Percentiles rank a stretch among this genome's conserved stretches.
Conservation (phyloP, 768 basidiomycete species). For the Collybiopsis confluens region DNA sequence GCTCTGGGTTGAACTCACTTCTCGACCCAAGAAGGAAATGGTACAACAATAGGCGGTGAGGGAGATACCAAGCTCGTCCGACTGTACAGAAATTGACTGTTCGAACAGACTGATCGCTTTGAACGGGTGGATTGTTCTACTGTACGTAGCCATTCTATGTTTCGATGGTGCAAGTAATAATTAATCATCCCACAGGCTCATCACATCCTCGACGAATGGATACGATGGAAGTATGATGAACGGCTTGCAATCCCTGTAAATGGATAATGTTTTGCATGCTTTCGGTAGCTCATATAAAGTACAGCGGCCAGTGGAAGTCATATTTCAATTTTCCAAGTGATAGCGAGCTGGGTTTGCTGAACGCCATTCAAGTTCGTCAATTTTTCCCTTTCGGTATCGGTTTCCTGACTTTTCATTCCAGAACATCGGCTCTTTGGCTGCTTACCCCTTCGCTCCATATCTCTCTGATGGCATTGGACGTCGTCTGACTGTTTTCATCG, state of each 20-base stretch:
- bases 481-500: constrained; percentile 59
- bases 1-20: constrained; percentile 45
- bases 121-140: constrained; percentile 66
- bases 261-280: background rate
- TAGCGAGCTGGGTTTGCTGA: constrained; percentile 60
- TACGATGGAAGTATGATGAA: constrained; percentile 82
- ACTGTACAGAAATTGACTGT: background rate
- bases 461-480: constrained; percentile 71
- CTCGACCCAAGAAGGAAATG: constrained; percentile 65
- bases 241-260: constrained; percentile 59
- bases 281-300: background rate
- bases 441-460: constrained; percentile 68
- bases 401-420: constrained; percentile 18
- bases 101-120: constrained; percentile 49
- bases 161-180: background rate
- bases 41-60: constrained; percentile 75
- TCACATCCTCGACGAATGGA: constrained; percentile 73
- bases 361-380: constrained; percentile 69
- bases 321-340: constrained; percentile 60
- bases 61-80: background rate
- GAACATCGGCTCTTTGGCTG: constrained; percentile 69
- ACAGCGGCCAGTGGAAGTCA: constrained; percentile 44
- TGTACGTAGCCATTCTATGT: constrained; percentile 33
- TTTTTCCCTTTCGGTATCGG: too few relatives aligned
- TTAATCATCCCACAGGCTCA: constrained; percentile 40